phyloP scores from a whole-genome alignment of 257 asterid species.

The Solanum lycopersicoides region DNA sequence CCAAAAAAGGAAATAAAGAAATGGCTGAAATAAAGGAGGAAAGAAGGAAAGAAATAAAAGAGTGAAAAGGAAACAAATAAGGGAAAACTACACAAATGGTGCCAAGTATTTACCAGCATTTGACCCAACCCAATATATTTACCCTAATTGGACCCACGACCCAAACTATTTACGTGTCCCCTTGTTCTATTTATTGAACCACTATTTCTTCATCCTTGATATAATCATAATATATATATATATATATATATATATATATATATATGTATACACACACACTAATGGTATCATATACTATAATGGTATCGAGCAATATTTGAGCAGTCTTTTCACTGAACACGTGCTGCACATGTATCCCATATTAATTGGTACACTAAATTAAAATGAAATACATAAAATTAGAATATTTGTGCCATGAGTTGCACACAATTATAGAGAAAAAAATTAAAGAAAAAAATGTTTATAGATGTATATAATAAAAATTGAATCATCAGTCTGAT shows the following conservation, averaged over 20 bases:
- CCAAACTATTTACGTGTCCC: not conserved
- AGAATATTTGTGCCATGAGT: not conserved
- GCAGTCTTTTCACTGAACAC: not conserved
- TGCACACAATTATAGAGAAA: not conserved
- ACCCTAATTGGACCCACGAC: not conserved
- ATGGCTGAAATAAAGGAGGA: not conserved
- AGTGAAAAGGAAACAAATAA: not conserved
- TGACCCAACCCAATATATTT: not conserved
- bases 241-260: too few relatives aligned
- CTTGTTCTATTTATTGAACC: not conserved
- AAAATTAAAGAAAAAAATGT: not conserved
- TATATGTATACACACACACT: too few relatives aligned
- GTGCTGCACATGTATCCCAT: not conserved
- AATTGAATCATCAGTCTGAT: too few relatives aligned
- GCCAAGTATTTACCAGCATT: too few relatives aligned
- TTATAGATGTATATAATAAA: too few relatives aligned
- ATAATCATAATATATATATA: too few relatives aligned
- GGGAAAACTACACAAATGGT: not conserved
- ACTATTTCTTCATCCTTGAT: not conserved
- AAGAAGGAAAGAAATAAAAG: not conserved
- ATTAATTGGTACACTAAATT: too few relatives aligned
- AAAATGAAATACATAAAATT: not conserved
- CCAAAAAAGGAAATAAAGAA: not conserved
- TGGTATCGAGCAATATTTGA: not conserved
- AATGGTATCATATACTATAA: too few relatives aligned